Conservation (phyloP, 768 basidiomycete species). For the Lactifluus hygrophoroides region DNA sequence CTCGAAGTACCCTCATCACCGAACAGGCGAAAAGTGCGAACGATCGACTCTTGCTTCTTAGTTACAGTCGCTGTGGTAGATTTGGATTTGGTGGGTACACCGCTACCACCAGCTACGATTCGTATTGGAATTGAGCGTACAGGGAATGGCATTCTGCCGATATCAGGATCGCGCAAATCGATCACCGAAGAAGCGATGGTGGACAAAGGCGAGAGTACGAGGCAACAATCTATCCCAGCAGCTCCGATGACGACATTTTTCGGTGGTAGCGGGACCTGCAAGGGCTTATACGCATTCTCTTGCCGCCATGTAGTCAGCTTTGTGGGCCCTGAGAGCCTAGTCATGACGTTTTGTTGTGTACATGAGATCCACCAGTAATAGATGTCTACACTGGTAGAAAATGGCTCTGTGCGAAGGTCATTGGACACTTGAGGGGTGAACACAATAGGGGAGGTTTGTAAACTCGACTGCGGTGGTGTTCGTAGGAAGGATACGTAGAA, state of each 20-base stretch:
- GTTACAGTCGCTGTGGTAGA: not conserved
- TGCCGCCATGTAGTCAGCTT: slow-evolving; percentile 73
- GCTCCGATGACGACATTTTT: slow-evolving; percentile 11
- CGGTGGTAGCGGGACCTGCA: slow-evolving; percentile 56
- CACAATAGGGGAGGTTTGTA: slow-evolving; percentile 35
- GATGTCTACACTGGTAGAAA: slow-evolving; percentile 47
- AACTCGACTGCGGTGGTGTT: slow-evolving; percentile 59
- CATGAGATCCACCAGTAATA: slow-evolving; percentile 55
- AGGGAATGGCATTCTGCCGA: slow-evolving; percentile 45
- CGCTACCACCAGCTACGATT: slow-evolving; percentile 27
- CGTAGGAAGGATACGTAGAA: slow-evolving; percentile 86
- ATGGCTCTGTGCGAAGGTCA: slow-evolving; percentile 78
- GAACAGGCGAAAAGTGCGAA: slow-evolving; percentile 41
- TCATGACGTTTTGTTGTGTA: slow-evolving; percentile 1
- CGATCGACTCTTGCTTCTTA: slow-evolving; percentile 71
- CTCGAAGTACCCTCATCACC: slow-evolving; percentile 12
- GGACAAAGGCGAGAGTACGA: slow-evolving; percentile 44
- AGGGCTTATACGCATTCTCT: slow-evolving; percentile 64
- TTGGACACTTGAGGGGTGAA: slow-evolving; percentile 85
- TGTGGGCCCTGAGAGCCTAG: slow-evolving; percentile 32
- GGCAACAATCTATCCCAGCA: slow-evolving; percentile 43
- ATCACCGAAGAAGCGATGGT: slow-evolving; percentile 28
- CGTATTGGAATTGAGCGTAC: slow-evolving; percentile 64
- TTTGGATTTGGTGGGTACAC: slow-evolving; percentile 7
- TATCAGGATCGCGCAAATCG: slow-evolving; percentile 33